phyloP scores from a whole-genome alignment of 2,329 filamentous ascomycete species.

The Arthroderma sp. region DNA sequence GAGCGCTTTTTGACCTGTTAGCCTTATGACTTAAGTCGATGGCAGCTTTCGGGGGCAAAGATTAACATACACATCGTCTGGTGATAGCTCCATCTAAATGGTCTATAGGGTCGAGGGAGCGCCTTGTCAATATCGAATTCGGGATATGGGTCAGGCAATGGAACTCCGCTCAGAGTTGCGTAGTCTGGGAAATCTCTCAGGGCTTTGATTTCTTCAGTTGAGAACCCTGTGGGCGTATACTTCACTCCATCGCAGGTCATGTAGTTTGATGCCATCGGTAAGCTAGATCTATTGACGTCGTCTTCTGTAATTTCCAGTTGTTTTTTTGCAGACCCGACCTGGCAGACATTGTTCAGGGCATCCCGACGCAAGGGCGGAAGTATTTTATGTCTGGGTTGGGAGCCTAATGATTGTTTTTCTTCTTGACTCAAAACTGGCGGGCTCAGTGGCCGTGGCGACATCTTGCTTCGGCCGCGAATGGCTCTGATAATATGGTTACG shows the following conservation, averaged over 20 bases:
- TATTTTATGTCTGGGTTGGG: conserved; percentile 14
- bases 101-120: conserved; percentile 60
- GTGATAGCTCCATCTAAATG: conserved; percentile 72
- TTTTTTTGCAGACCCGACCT: conserved; percentile 9
- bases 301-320: conserved; percentile 19
- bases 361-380: conserved; percentile 43
- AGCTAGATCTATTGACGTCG: conserved; percentile 20
- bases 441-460: too few species aligned
- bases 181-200: conserved; percentile 73
- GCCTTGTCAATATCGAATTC: conserved; percentile 59
- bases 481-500: too few species aligned
- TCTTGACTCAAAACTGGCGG: too few species aligned
- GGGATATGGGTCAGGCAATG: conserved; percentile 49
- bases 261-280: conserved; percentile 32
- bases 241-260: conserved; percentile 22
- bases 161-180: conserved; percentile 58
- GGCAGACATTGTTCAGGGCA: conserved; percentile 25
- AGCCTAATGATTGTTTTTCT: too few species aligned
- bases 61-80: conserved; percentile 71
- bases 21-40: too few species aligned
- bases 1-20: conserved; percentile 41
- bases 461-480: too few species aligned
- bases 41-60: too few species aligned
- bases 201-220: conserved; percentile 52
- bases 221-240: conserved; percentile 56